A percentile compares a stretch with the other conserved stretches of the same genome.
These are phyloP conservation scores for Tephrocybe rancida DNA, from an alignment of 768 basidiomycete species.

Conservation along the genomic window DNA sequence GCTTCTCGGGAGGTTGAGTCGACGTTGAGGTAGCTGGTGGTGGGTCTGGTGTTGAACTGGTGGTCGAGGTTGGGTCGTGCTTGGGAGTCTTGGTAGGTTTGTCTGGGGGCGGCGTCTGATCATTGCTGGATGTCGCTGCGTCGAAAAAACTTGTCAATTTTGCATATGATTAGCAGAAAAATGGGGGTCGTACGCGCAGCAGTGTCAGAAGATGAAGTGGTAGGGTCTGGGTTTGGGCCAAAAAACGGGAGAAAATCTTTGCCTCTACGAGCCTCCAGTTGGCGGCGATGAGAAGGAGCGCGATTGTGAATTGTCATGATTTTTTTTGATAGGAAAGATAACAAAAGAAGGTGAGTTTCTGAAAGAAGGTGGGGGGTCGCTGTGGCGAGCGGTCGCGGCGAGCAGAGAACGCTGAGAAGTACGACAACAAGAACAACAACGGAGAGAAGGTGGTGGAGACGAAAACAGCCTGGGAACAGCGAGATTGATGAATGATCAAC, in stretches of 20 bases:
- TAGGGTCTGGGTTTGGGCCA: neutral
- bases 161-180: neutral
- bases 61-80: neutral
- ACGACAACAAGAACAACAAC: slow-evolving; percentile 1
- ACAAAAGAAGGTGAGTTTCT: slow-evolving; percentile 11
- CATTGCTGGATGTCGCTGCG: neutral
- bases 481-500: neutral
- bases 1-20: neutral
- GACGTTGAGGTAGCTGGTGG: neutral
- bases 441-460: neutral
- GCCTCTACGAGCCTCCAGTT: slow-evolving; percentile 25
- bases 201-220: neutral
- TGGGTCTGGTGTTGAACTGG: neutral
- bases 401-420: neutral
- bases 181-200: neutral
- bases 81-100: neutral
- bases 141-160: neutral
- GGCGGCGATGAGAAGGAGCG: slow-evolving; percentile 27
- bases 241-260: neutral
- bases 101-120: neutral
- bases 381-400: neutral
- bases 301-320: slow-evolving; percentile 33
- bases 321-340: slow-evolving; percentile 1
- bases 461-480: slow-evolving; percentile 2
- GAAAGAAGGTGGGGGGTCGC: slow-evolving; percentile 19